phyloP scores from a whole-genome alignment of 2,329 filamentous ascomycete genomes.

The Diaporthe helianthi region DNA sequence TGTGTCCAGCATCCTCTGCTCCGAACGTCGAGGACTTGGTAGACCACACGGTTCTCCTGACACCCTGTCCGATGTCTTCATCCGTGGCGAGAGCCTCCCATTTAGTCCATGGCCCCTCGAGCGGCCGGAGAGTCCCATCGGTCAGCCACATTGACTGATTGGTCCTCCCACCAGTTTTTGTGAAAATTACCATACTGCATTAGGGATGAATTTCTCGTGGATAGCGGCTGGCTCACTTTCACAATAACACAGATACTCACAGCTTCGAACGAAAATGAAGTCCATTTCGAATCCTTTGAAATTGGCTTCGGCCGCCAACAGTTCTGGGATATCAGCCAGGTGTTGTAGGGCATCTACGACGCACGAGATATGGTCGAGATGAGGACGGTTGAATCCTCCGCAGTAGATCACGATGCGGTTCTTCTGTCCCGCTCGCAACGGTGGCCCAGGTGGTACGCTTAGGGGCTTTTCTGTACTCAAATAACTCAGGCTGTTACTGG shows the following conservation, averaged over 20 bases:
- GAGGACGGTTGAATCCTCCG: constrained; percentile 1
- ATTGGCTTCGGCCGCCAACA: not conserved
- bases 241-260: not conserved
- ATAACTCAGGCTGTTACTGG: not conserved
- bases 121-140: not conserved
- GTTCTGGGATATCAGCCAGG: not conserved
- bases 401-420: not conserved
- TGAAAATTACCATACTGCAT: constrained; percentile 3
- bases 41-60: not conserved
- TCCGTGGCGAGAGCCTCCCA: not conserved
- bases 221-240: not conserved
- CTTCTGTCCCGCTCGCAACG: not conserved
- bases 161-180: not conserved
- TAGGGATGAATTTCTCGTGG: not conserved
- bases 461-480: not conserved
- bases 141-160: not conserved
- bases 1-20: not conserved
- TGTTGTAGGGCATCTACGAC: not conserved
- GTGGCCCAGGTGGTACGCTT: not conserved
- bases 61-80: not conserved
- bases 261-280: not conserved
- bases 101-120: not conserved
- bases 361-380: not conserved
- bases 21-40: not conserved
- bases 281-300: not conserved